phyloP scores from a whole-genome alignment of 768 basidiomycete genomes.

The Cystoderma amianthinum region DNA sequence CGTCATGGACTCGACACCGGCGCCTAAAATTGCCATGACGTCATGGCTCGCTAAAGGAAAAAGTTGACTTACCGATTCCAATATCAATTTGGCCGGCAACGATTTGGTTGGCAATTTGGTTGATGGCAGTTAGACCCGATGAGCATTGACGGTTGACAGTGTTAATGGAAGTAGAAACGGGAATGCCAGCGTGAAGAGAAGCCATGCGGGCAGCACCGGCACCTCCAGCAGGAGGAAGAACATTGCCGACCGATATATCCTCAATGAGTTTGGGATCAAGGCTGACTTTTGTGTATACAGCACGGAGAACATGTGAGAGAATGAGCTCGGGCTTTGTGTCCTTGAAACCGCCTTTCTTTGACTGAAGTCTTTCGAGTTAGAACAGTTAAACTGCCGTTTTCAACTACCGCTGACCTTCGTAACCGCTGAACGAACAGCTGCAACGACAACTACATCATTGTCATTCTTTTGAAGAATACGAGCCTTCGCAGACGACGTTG shows the following conservation, averaged over 20 bases:
- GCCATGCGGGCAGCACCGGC: conserved; percentile 83
- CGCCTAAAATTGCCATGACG: conserved; percentile 34
- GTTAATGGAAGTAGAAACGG: conserved; percentile 63
- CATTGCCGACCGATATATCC: conserved; percentile 83
- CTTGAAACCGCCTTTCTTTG: conserved; percentile 85
- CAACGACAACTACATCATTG: conserved; percentile 86
- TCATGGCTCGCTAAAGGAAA: background rate
- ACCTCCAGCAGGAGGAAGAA: conserved; percentile 82
- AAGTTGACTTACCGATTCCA: conserved; percentile 62
- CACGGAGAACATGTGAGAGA: conserved; percentile 69
- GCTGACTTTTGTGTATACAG: conserved; percentile 57
- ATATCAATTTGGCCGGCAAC: conserved; percentile 76
- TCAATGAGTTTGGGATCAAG: conserved; percentile 81
- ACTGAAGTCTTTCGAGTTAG: too few species aligned
- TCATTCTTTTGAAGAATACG: conserved; percentile 65
- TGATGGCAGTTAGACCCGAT: conserved; percentile 76
- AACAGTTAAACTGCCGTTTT: too few species aligned
- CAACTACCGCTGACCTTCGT: conserved; percentile 85
- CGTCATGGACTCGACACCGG: conserved; percentile 91
- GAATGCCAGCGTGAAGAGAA: conserved; percentile 79
- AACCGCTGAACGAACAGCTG: conserved; percentile 84
- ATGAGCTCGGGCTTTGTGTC: conserved; percentile 82
- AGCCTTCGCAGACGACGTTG: conserved; percentile 40
- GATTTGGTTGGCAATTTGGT: conserved; percentile 80
- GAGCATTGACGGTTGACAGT: conserved; percentile 92